Base-by-base conservation (phyloP, 306 rosid species). In the Cicer yamashitae region DNA sequence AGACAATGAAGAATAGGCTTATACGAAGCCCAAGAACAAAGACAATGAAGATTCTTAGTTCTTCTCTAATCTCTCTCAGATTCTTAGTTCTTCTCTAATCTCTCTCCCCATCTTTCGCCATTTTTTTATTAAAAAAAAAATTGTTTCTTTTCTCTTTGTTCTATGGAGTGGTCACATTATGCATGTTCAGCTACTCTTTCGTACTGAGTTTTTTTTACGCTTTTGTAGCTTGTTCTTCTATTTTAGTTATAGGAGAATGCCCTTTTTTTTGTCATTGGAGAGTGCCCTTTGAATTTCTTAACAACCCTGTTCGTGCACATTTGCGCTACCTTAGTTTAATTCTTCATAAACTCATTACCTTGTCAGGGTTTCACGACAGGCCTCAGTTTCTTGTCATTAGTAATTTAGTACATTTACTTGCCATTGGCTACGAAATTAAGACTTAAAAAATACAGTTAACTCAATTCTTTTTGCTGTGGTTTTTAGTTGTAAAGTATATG, bases 1-100 rank as follows among this genome's bases (percentile, higher is more conserved):
- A 30, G 37, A 30, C 37, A 30, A 4, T 4, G 37, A 30, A 4
- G 83, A 79, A 56, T 54, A 73, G 0, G 13, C 75, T 56, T 56
- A 34, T 73, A 73, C 75, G 69, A 79, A 30, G 9, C 10, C 65
- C 9, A 37, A 13, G 45, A n/a, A n/a, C 45, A 34, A 0, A 1
- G 15, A 50, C 3, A 14, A 14, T 6, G 22, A 7, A 7, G 67
- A 34, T 34, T 60, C 44, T 34, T 60, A 60, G 17, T 60, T 60
- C 17, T 34, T 37, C 44, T 13, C 20, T 34, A 37, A 7, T 57
- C 39, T 56, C 38, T 10, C n/a, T n/a, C 34, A n/a, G 17, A 30
- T 30, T 59, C 41, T 30, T 59, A 59, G 15, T 59, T 59, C 15
- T 30, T 30, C 41, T 12, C 17, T 30, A 30, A 7, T 56, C 37